A percentile compares a stretch with the other conserved stretches of the same genome.
phyloP scores from a whole-genome alignment of 169 alveolate species.

The Babesia bovis region DNA sequence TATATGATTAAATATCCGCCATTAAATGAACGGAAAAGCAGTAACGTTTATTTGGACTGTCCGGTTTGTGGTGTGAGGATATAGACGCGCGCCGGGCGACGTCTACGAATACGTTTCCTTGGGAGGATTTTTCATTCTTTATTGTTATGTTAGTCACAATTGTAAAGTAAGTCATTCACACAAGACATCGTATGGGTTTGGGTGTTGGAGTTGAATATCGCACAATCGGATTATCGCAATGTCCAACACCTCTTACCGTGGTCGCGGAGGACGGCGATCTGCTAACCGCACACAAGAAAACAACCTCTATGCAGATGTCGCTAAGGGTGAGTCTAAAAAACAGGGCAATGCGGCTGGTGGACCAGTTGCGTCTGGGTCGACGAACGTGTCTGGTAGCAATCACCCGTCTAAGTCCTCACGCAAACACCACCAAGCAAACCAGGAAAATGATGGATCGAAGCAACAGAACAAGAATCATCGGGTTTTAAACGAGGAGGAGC shows the following conservation, averaged over 20 bases:
- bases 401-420: conserved; percentile 5
- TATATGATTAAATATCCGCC: too few relatives aligned
- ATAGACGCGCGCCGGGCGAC: conserved; percentile 14
- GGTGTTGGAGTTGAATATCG: conserved; percentile 5
- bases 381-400: neutral
- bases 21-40: too few relatives aligned
- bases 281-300: conserved; percentile 23
- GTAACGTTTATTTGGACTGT: neutral
- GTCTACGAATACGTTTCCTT: neutral
- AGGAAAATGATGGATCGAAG: conserved; percentile 6
- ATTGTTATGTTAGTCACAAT: neutral
- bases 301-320: conserved; percentile 35
- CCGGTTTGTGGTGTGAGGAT: conserved; percentile 36
- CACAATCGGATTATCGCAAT: conserved; percentile 35
- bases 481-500: conserved; percentile 65
- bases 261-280: conserved; percentile 33
- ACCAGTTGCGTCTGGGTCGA: neutral
- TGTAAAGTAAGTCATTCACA: neutral
- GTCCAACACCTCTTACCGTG: conserved; percentile 34
- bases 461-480: conserved; percentile 31
- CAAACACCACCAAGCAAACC: neutral
- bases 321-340: conserved; percentile 23
- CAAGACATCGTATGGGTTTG: neutral
- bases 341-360: neutral
- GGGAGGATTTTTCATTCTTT: neutral